Percentiles rank a stretch among this genome's conserved stretches.
Conservation (phyloP, 495 filamentous ascomycete genomes). For the Penicillium crystallinum region DNA sequence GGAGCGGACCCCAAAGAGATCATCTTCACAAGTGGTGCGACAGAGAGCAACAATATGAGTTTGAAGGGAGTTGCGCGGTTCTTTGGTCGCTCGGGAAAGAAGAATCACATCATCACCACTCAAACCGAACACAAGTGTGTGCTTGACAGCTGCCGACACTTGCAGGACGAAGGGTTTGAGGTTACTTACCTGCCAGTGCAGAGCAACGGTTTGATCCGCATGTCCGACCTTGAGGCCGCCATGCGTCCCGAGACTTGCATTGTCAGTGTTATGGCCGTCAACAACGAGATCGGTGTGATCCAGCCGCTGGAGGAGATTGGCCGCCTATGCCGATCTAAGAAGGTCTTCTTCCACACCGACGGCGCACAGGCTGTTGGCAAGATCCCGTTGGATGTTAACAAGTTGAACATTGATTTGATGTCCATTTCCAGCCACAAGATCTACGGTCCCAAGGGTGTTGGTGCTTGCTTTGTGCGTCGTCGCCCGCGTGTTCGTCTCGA, state of each 20-base stretch:
- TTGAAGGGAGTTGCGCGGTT: constrained; percentile 97
- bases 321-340: constrained; percentile 81
- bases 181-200: constrained; percentile 93
- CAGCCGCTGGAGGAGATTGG: constrained; percentile 94
- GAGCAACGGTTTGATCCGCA: constrained; percentile 72
- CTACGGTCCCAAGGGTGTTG: constrained; percentile 95
- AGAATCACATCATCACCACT: constrained; percentile 95
- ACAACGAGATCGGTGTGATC: constrained; percentile 98
- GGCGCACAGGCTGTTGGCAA: constrained; percentile 95
- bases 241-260: constrained; percentile 87
- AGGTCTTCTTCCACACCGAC: constrained; percentile 99
- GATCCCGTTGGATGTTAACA: constrained; percentile 93
- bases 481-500: constrained; percentile 90
- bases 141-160: constrained; percentile 89
- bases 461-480: constrained; percentile 90
- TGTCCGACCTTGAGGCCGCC: constrained; percentile 82
- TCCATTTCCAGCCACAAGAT: constrained; percentile 99
- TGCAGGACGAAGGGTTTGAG: constrained; percentile 95
- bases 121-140: constrained; percentile 99
- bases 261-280: constrained; percentile 97
- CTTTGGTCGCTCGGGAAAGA: constrained; percentile 87
- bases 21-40: constrained; percentile 96
- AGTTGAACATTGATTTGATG: constrained; percentile 96
- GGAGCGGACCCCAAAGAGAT: constrained; percentile 97
- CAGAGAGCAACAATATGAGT: constrained; percentile 99